These are phyloP conservation scores for Lathyrus aphaca DNA, from an alignment of 306 rosid species.

Conservation along the genomic window DNA sequence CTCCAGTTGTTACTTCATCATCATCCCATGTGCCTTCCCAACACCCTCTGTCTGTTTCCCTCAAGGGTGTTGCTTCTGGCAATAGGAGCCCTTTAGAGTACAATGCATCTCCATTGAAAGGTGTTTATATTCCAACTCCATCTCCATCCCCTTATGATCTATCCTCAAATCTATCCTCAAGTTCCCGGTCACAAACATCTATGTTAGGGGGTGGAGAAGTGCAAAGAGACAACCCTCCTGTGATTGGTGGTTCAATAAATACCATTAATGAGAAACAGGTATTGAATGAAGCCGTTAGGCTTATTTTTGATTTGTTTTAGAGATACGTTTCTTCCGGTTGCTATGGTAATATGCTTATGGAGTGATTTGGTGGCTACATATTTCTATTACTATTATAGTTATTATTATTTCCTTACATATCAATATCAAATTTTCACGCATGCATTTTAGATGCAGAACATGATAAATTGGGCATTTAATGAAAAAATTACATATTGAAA, in stretches of 20 bases:
- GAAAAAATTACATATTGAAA: slow-evolving; percentile 6
- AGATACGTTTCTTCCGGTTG: slow-evolving; percentile 26
- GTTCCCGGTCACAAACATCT: slow-evolving; percentile 76
- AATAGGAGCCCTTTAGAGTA: slow-evolving; percentile 64
- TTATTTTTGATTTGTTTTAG: slow-evolving; percentile 29
- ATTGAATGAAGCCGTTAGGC: slow-evolving; percentile 27
- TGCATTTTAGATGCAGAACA: slow-evolving; percentile 21
- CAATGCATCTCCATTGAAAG: slow-evolving; percentile 61
- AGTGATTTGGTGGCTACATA: slow-evolving; percentile 28
- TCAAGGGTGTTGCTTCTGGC: slow-evolving; percentile 61
- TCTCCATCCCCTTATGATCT: slow-evolving; percentile 75
- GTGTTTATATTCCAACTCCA: slow-evolving; percentile 65
- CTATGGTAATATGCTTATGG: slow-evolving; percentile 16
- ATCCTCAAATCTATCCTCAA: slow-evolving; percentile 70
- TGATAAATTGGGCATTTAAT: slow-evolving; percentile 17
- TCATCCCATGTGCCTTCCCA: slow-evolving; percentile 65
- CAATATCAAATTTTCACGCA: slow-evolving; percentile 3
- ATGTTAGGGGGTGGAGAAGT: slow-evolving; percentile 63
- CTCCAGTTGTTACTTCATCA: slow-evolving; percentile 63
- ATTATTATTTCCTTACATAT: slow-evolving; percentile 9
- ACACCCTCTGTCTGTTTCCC: slow-evolving; percentile 66
- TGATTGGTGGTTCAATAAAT: slow-evolving; percentile 63
- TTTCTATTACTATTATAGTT: background rate
- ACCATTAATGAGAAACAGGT: slow-evolving; percentile 82
- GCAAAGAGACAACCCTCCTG: slow-evolving; percentile 61